These are phyloP conservation scores for Fagopyrum homotropicum DNA, from an alignment of 148 eudicot species.

Conservation along the genomic window DNA sequence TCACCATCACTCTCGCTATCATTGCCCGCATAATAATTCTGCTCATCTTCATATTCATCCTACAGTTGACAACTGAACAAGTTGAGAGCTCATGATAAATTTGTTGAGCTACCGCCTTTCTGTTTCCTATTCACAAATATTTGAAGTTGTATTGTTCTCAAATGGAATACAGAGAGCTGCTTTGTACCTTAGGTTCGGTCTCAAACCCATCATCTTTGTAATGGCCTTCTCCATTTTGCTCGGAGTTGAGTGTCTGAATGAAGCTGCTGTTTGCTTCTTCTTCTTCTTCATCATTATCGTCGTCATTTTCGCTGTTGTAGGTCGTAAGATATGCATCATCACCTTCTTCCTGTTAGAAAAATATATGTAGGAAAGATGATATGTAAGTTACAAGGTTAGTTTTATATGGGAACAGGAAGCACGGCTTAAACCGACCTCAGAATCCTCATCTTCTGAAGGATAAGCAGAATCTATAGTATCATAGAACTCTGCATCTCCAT, in stretches of 20 bases:
- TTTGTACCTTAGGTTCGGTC: background rate
- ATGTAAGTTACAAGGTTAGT: background rate
- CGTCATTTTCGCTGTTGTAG: slow-evolving; percentile 26
- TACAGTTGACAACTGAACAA: background rate
- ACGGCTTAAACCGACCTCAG: slow-evolving; percentile 33
- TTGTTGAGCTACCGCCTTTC: background rate
- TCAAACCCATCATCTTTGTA: background rate
- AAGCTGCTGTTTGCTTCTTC: slow-evolving; percentile 10
- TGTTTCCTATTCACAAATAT: no score
- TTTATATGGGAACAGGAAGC: background rate
- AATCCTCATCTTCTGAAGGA: slow-evolving; percentile 72
- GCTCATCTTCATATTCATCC: background rate
- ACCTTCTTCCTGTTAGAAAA: slow-evolving; percentile 44
- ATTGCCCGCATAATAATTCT: background rate
- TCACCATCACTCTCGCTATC: background rate
- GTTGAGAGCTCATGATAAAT: background rate
- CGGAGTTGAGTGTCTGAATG: slow-evolving; percentile 1
- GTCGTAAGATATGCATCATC: slow-evolving; percentile 40
- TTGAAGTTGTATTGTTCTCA: background rate
- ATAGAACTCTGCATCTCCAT: slow-evolving; percentile 50
- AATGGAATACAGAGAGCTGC: background rate
- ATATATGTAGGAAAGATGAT: background rate
- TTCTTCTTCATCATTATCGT: slow-evolving; percentile 28
- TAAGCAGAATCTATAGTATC: slow-evolving; percentile 65
- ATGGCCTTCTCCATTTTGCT: slow-evolving; percentile 1